A percentile compares a stretch with the other conserved stretches of the same genome.
phyloP scores from a whole-genome alignment of 352 stramenopile genomes.

The Paralagenidium karlingii region DNA sequence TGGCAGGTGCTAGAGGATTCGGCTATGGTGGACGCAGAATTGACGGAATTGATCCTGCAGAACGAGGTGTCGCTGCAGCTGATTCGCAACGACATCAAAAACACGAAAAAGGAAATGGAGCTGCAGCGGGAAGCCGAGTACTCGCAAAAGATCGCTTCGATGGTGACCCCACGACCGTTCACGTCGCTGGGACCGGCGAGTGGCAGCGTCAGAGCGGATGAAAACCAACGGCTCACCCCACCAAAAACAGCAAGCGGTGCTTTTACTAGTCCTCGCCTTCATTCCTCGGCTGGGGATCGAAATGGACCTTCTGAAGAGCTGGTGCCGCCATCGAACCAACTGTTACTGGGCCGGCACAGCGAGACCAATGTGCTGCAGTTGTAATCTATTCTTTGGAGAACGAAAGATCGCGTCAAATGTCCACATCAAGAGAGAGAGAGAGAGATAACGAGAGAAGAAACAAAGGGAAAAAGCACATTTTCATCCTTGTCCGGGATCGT shows the following conservation, averaged over 20 bases:
- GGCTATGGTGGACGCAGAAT: constrained; percentile 52
- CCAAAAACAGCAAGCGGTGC: background rate
- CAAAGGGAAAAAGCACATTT: no score
- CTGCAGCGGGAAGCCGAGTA: constrained; percentile 37
- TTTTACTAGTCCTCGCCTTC: background rate
- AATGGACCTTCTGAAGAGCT: background rate
- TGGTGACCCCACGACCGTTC: constrained; percentile 21
- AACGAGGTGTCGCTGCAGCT: constrained; percentile 77
- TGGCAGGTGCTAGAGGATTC: constrained; percentile 56
- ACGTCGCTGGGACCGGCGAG: constrained; percentile 42
- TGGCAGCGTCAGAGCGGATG: no score
- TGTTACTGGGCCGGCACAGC: constrained; percentile 3
- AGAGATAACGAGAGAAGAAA: no score
- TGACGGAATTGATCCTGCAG: constrained; percentile 74
- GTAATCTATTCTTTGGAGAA: no score
- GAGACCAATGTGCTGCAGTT: no score
- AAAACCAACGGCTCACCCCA: constrained; percentile 1
- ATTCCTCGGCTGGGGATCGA: background rate
- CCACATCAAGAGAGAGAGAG: no score
- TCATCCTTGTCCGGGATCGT: no score
- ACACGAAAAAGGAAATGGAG: constrained; percentile 68
- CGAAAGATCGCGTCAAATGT: no score
- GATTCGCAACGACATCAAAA: constrained; percentile 77
- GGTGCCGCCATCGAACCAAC: constrained; percentile 9
- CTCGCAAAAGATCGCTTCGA: constrained; percentile 23